Percentiles rank a stretch among this genome's conserved stretches.
Conservation (phyloP, 1,139 yeast genomes). For the Taiozyma sp. region DNA sequence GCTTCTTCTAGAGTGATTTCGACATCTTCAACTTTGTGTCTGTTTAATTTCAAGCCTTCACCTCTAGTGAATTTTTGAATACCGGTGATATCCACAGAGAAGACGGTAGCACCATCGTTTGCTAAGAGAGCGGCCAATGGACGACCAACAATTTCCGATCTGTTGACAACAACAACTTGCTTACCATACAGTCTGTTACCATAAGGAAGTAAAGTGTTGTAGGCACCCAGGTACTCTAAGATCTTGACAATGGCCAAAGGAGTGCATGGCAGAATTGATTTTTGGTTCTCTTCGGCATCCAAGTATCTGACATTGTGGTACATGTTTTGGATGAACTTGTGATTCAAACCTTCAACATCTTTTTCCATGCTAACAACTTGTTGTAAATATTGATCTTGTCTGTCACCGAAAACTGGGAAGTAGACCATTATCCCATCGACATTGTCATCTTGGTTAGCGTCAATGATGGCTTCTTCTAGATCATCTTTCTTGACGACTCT, state of each 20-base stretch:
- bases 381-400: constrained; percentile 92
- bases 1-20: constrained; percentile 51
- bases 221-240: constrained; percentile 83
- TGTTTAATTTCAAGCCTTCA: constrained; percentile 74
- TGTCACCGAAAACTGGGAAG: constrained; percentile 94
- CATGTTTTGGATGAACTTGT: constrained; percentile 86
- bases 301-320: constrained; percentile 87
- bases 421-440: constrained; percentile 97
- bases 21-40: constrained; percentile 80
- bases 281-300: constrained; percentile 64
- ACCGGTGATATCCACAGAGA: constrained; percentile 83
- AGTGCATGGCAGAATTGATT: constrained; percentile 92
- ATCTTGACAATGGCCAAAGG: constrained; percentile 94
- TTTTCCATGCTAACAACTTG: constrained; percentile 80
- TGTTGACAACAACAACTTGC: constrained; percentile 82
- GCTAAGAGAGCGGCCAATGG: constrained; percentile 95
- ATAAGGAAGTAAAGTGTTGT: constrained; percentile 73
- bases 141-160: constrained; percentile 95
- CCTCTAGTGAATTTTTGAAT: constrained; percentile 93
- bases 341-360: constrained; percentile 95
- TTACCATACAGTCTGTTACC: constrained; percentile 94
- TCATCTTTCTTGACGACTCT: constrained; percentile 71
- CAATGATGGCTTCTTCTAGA: constrained; percentile 75
- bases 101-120: constrained; percentile 95
- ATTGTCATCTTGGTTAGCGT: constrained; percentile 70